Evolutionary conservation across 2,329 filamentous ascomycete genomes (phyloP).

Genomic region (Cephalotrichum gorgonifer): DNA sequence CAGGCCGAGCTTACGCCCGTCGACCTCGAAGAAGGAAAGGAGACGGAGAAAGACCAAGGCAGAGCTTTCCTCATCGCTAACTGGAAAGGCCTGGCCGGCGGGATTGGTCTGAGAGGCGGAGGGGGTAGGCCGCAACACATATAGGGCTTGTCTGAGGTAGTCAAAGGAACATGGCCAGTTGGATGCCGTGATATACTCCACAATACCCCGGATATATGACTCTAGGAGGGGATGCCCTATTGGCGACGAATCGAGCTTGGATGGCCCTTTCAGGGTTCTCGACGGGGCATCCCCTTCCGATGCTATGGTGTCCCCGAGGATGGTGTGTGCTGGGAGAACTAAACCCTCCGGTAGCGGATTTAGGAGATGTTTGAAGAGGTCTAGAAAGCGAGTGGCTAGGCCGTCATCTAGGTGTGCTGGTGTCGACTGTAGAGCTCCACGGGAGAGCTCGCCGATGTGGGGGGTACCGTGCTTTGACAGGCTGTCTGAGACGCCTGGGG

Average conservation of each 20-base stretch:
- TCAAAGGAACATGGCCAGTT: slow-evolving; percentile 53
- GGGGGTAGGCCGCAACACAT: slow-evolving; percentile 34
- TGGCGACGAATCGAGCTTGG: slow-evolving; percentile 20
- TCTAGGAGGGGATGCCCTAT: slow-evolving; percentile 34
- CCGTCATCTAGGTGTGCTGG: slow-evolving; percentile 35
- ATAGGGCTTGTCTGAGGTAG: slow-evolving; percentile 42
- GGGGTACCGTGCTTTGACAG: neutral
- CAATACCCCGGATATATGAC: slow-evolving; percentile 40
- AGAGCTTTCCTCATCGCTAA: slow-evolving; percentile 38
- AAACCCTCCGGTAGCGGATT: slow-evolving; percentile 49
- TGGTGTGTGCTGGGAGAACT: slow-evolving; percentile 42
- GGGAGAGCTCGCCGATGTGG: slow-evolving; percentile 5
- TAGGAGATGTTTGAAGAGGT: slow-evolving; percentile 44
- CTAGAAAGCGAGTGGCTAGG: slow-evolving; percentile 44
- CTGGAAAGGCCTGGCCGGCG: slow-evolving; percentile 12
- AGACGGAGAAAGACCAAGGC: slow-evolving; percentile 47
- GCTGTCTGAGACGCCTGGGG: slow-evolving; percentile 19
- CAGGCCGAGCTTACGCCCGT: slow-evolving; percentile 48
- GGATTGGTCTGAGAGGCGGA: neutral
- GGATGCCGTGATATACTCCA: slow-evolving; percentile 55
- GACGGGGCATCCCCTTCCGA: neutral
- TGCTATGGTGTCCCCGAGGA: slow-evolving; percentile 27
- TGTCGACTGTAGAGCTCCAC: neutral
- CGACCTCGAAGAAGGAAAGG: slow-evolving; percentile 55
- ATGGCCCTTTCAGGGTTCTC: neutral